These are phyloP conservation scores for Cyanodermella asteris DNA, from an alignment of 2,329 filamentous ascomycete species.

Conservation along the genomic window DNA sequence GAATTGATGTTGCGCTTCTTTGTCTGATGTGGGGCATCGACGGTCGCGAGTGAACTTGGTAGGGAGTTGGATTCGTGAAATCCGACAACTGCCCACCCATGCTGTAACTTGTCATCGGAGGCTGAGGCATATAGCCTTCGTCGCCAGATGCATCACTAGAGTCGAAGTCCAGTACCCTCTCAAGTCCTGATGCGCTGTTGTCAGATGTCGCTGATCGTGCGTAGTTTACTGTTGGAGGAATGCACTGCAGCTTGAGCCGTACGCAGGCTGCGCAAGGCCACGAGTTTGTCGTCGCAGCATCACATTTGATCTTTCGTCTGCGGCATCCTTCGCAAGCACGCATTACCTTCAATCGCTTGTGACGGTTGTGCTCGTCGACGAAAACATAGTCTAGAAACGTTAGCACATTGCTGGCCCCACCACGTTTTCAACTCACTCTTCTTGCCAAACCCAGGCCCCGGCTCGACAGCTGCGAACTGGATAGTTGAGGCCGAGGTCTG, in stretches of 20 bases:
- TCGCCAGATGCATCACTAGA: slow-evolving; percentile 16
- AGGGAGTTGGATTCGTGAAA: too few species aligned
- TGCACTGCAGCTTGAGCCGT: slow-evolving; percentile 76
- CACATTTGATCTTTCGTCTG: slow-evolving; percentile 92
- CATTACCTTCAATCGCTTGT: slow-evolving; percentile 84
- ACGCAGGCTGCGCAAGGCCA: slow-evolving; percentile 95
- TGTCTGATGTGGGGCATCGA: too few species aligned
- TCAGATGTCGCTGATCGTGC: slow-evolving; percentile 33
- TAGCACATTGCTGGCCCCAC: background rate
- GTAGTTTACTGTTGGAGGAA: slow-evolving; percentile 64
- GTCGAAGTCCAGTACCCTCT: slow-evolving; percentile 18
- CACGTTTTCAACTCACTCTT: slow-evolving; percentile 41
- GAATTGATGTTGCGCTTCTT: too few species aligned
- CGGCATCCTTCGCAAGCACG: slow-evolving; percentile 90
- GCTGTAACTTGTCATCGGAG: too few species aligned
- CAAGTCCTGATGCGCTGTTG: slow-evolving; percentile 20
- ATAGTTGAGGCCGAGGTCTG: too few species aligned
- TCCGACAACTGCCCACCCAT: too few species aligned
- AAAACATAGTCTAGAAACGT: slow-evolving; percentile 70
- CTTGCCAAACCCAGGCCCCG: slow-evolving; percentile 51
- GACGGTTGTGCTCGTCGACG: slow-evolving; percentile 93
- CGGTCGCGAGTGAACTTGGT: too few species aligned
- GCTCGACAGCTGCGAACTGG: slow-evolving; percentile 45
- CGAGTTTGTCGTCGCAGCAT: slow-evolving; percentile 87
- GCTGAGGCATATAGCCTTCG: slow-evolving; percentile 18